phyloP scores from a whole-genome alignment of 495 filamentous ascomycete species.

The Staphylotrichum tortipilum region DNA sequence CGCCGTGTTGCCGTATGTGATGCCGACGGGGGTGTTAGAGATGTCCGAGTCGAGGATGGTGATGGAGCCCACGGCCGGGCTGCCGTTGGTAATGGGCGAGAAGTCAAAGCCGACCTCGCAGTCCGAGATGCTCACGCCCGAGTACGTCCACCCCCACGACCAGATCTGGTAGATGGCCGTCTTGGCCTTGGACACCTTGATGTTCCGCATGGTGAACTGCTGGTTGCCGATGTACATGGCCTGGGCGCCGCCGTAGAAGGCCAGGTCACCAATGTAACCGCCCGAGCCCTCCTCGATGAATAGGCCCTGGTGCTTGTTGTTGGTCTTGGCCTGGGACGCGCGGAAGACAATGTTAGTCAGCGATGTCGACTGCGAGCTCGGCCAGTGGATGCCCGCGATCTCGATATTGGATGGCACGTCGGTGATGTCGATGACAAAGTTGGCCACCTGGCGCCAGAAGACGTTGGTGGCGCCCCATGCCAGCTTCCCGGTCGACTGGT shows the following conservation, averaged over 20 bases:
- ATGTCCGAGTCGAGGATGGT: conserved; percentile 71
- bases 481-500: conserved; percentile 20
- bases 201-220: conserved; percentile 71
- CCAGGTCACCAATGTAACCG: conserved; percentile 65
- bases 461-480: conserved; percentile 52
- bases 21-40: conserved; percentile 52
- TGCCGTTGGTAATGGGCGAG: conserved; percentile 19
- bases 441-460: conserved; percentile 68
- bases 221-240: conserved; percentile 65
- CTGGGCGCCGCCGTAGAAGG: conserved; percentile 57
- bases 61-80: conserved; percentile 61
- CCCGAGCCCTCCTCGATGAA: conserved; percentile 70
- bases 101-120: conserved; percentile 61
- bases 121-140: conserved; percentile 55
- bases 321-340: conserved; percentile 48
- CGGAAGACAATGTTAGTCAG: conserved; percentile 65
- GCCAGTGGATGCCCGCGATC: conserved; percentile 69
- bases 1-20: conserved; percentile 40
- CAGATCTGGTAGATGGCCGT: conserved; percentile 45
- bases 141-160: conserved; percentile 57
- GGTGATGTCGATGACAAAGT: conserved; percentile 65
- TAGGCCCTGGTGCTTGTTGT: conserved; percentile 60
- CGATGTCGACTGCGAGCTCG: conserved; percentile 63
- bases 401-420: conserved; percentile 42
- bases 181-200: conserved; percentile 50